Evolutionary conservation across 768 basidiomycete species (phyloP), one percentile per base, ranked within the genome.

Genomic region (Asterophora parasitica): DNA sequence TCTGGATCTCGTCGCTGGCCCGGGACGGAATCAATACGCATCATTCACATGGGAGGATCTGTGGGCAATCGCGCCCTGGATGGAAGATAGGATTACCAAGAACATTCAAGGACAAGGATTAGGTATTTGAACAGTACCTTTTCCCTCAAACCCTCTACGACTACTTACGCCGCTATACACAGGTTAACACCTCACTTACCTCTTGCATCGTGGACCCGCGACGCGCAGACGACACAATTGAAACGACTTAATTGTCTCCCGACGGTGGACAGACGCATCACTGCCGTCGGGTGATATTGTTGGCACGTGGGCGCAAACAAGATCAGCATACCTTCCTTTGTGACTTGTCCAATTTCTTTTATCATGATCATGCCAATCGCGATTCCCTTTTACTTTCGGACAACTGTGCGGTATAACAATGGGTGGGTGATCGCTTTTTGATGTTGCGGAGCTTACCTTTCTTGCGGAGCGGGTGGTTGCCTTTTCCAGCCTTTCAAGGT

Each of bases 11-110:
- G 65, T 78, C 19, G 58, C 67, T 16, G 76, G 73, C 12, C 58
- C 71, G 3, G 72, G 77, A 41, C 68, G 79, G 34, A 69, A 69
- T 13, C 84, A 82, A 41, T 90, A 82, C 60, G 79, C 78, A 6
- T 88, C 86, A 9, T 81, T 91, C 50, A 75, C 74, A 0, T 84
- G 81, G 80, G 66, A 68, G 15, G 89, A 91, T 61, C 65, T 92
- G 32, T 72, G 73, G 60, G 74, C 79, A 27, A 78, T 90, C 48
- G 85, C 88, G 32, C 89, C 87, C 3, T 91, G 89, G 89, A 76
- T 91, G 69, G 75, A 82, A 48, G 77, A 81, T 44, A 70, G 69
- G 46, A 73, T 88, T 48, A 76, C 80, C 26, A 81, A 72, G 58
- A 76, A 71, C 58, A 82, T 90, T 51, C 73, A 81, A 48, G 89